Percentiles rank a stretch among this genome's conserved stretches.
Conservation (phyloP, 345 rosid species). For the Camelina hispida region DNA sequence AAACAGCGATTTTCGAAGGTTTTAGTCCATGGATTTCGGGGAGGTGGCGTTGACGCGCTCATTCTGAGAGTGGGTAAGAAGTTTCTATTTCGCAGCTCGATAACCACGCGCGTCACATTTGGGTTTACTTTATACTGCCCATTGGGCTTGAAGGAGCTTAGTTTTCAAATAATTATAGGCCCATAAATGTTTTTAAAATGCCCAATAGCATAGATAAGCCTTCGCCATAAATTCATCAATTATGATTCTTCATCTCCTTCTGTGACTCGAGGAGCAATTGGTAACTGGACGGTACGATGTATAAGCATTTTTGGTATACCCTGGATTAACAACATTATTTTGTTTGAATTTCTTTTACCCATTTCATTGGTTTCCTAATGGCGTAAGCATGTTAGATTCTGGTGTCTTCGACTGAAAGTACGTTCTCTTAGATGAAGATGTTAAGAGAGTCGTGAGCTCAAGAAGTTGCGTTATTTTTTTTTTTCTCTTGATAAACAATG, state of each 20-base stretch:
- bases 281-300: background rate
- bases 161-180: background rate
- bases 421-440: background rate
- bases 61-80: background rate
- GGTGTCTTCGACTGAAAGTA: background rate
- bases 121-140: background rate
- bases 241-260: background rate
- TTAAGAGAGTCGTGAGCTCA: background rate
- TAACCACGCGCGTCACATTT: background rate
- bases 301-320: background rate
- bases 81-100: background rate
- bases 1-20: background rate
- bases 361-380: background rate
- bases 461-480: background rate
- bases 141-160: conserved; percentile 12
- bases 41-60: background rate
- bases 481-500: background rate
- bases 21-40: background rate
- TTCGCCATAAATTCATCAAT: background rate
- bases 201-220: background rate
- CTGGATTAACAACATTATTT: background rate
- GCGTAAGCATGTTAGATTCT: background rate
- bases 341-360: background rate
- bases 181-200: background rate
- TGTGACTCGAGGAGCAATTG: background rate